Evolutionary conservation across 2,329 filamentous ascomycete genomes (phyloP).

Genomic region (Fusarium ramigenum): DNA sequence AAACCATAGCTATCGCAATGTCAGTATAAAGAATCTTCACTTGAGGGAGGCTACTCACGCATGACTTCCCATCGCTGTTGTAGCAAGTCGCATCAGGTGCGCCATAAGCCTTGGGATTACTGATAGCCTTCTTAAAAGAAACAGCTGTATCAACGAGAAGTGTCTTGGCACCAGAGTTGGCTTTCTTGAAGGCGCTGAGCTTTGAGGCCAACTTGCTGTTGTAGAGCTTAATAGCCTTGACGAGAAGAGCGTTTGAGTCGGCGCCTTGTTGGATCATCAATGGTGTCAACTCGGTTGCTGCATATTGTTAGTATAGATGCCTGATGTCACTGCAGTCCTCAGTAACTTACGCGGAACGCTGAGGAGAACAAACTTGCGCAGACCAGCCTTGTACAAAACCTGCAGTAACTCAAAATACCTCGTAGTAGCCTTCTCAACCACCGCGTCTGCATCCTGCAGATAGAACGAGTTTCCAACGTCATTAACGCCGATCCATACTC

Average conservation of each 20-base stretch:
- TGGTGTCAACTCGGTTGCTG: conserved; percentile 54
- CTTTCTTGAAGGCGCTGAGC: conserved; percentile 45
- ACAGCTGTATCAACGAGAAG: conserved; percentile 53
- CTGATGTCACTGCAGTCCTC: neutral
- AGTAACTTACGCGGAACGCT: conserved; percentile 60
- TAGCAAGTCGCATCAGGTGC: conserved; percentile 54
- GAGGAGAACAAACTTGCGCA: conserved; percentile 67
- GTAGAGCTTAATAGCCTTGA: conserved; percentile 49
- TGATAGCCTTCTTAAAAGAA: conserved; percentile 54
- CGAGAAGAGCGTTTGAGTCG: conserved; percentile 44
- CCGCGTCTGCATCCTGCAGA: conserved; percentile 38
- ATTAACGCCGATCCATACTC: conserved; percentile 65
- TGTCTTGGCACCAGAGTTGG: conserved; percentile 47
- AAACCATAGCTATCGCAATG: conserved; percentile 50
- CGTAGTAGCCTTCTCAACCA: conserved; percentile 54
- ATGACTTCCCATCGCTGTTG: conserved; percentile 53
- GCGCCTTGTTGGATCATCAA: conserved; percentile 41
- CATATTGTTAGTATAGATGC: neutral
- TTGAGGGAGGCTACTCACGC: conserved; percentile 33
- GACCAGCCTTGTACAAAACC: conserved; percentile 61
- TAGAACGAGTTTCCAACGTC: conserved; percentile 62
- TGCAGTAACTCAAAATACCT: conserved; percentile 54
- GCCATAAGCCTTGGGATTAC: conserved; percentile 53
- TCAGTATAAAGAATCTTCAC: neutral
- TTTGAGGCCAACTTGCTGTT: conserved; percentile 47